Evolutionary conservation across 1,139 yeast genomes (phyloP).

Genomic region (Scheffersomyces stambukii): DNA sequence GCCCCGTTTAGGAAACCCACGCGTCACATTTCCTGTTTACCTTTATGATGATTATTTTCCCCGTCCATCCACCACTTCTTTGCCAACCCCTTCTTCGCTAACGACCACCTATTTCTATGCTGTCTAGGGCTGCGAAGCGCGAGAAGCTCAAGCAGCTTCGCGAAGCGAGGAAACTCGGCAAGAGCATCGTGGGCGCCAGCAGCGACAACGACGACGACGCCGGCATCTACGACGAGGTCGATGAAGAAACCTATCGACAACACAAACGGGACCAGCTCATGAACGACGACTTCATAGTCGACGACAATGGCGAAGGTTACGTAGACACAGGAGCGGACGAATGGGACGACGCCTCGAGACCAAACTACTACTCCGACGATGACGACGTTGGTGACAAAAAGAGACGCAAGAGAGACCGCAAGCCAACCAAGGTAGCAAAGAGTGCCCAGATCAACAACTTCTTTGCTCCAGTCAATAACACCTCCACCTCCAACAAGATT

Average conservation of each 20-base stretch:
- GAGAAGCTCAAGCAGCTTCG: constrained; percentile 38
- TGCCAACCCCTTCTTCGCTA: too few relatives aligned
- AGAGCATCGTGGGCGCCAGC: constrained; percentile 17
- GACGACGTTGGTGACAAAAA: constrained; percentile 32
- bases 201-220: constrained; percentile 26
- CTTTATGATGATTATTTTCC: too few relatives aligned
- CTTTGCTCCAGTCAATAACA: constrained; percentile 52
- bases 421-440: constrained; percentile 41
- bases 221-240: constrained; percentile 78
- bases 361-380: constrained; percentile 52
- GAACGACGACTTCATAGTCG: constrained; percentile 91
- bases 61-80: too few relatives aligned
- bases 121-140: constrained; percentile 27
- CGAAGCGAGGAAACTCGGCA: constrained; percentile 38
- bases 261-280: constrained; percentile 76
- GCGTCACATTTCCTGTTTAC: too few relatives aligned
- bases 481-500: constrained; percentile 21
- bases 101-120: too few relatives aligned
- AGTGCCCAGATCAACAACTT: constrained; percentile 51
- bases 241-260: constrained; percentile 71
- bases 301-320: constrained; percentile 86
- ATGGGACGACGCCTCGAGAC: constrained; percentile 61
- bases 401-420: constrained; percentile 27
- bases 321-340: constrained; percentile 91
- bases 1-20: too few relatives aligned